Evolutionary conservation across 768 basidiomycete species (phyloP).

Genomic region (Peribolospora baueri): DNA sequence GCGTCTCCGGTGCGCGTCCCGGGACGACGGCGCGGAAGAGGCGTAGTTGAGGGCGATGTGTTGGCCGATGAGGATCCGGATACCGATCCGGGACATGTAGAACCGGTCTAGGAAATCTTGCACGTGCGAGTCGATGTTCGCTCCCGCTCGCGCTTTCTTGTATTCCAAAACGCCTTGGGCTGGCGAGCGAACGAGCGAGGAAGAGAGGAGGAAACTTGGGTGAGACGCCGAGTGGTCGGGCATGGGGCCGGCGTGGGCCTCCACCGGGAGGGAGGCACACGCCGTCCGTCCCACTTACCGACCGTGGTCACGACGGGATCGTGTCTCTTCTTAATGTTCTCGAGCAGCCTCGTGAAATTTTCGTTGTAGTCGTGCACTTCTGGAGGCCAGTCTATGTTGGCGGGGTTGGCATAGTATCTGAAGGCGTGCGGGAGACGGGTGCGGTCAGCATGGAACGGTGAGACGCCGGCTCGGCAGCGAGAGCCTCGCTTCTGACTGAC

Average conservation of each 20-base stretch:
- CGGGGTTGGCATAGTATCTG: conserved; percentile 64
- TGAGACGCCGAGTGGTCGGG: too few species aligned
- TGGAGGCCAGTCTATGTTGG: conserved; percentile 57
- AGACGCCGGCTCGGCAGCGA: background rate
- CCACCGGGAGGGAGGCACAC: too few species aligned
- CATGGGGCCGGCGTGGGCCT: too few species aligned
- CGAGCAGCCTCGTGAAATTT: conserved; percentile 62
- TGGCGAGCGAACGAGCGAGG: conserved; percentile 13
- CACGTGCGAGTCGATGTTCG: conserved; percentile 55
- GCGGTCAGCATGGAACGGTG: background rate
- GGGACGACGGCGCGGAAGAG: background rate
- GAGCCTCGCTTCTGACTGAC: conserved; percentile 22
- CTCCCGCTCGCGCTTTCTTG: conserved; percentile 36
- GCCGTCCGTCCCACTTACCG: conserved; percentile 14
- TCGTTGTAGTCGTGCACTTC: conserved; percentile 83
- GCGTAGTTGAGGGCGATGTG: conserved; percentile 58
- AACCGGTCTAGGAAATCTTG: conserved; percentile 93
- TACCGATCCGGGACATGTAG: conserved; percentile 85
- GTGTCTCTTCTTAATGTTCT: conserved; percentile 76
- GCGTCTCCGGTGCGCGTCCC: conserved; percentile 43
- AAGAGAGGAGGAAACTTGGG: too few species aligned
- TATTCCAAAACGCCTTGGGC: conserved; percentile 81
- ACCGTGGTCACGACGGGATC: conserved; percentile 96
- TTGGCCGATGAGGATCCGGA: conserved; percentile 66
- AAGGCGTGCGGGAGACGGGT: background rate